Percentiles rank a stretch among this genome's conserved stretches.
Conservation (phyloP, 108 stramenopile genomes). For the Stephanodiscus triporus region DNA sequence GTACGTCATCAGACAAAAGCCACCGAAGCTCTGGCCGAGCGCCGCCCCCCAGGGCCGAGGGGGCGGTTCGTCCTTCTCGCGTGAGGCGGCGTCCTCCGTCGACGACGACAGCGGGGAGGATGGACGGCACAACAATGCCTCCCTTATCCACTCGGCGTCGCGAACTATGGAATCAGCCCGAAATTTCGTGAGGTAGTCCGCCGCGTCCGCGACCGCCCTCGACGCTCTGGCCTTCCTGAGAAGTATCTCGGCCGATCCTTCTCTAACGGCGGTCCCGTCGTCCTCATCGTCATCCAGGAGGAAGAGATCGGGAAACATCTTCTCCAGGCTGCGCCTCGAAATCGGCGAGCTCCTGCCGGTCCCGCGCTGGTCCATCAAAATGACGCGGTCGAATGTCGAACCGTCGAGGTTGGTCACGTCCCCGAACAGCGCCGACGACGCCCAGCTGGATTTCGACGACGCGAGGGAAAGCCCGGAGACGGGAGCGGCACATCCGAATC, state of each 20-base stretch:
- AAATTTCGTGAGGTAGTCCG: constrained; percentile 79
- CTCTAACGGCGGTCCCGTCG: not conserved
- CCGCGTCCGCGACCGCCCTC: constrained; percentile 58
- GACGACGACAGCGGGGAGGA: constrained; percentile 14
- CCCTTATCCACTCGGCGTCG: constrained; percentile 88
- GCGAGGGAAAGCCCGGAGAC: constrained; percentile 46
- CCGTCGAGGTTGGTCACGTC: constrained; percentile 39
- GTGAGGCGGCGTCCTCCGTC: constrained; percentile 18
- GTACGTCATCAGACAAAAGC: constrained; percentile 93
- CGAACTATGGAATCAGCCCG: constrained; percentile 89
- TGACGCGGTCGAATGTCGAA: constrained; percentile 60
- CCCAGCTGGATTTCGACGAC: constrained; percentile 67
- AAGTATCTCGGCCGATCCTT: constrained; percentile 16
- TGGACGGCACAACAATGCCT: constrained; percentile 51
- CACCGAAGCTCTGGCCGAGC: constrained; percentile 93
- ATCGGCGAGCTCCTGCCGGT: constrained; percentile 86
- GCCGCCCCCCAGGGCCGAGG: constrained; percentile 76
- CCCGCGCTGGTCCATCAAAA: constrained; percentile 95
- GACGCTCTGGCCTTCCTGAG: constrained; percentile 42
- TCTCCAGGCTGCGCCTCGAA: constrained; percentile 72
- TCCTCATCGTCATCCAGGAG: constrained; percentile 51
- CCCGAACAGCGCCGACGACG: constrained; percentile 61
- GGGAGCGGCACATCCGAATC: constrained; percentile 88
- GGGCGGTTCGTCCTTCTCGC: not conserved
- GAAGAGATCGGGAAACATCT: constrained; percentile 81